phyloP scores from a whole-genome alignment of 1,139 yeast genomes.

The Entelexis sorbosivorans region DNA sequence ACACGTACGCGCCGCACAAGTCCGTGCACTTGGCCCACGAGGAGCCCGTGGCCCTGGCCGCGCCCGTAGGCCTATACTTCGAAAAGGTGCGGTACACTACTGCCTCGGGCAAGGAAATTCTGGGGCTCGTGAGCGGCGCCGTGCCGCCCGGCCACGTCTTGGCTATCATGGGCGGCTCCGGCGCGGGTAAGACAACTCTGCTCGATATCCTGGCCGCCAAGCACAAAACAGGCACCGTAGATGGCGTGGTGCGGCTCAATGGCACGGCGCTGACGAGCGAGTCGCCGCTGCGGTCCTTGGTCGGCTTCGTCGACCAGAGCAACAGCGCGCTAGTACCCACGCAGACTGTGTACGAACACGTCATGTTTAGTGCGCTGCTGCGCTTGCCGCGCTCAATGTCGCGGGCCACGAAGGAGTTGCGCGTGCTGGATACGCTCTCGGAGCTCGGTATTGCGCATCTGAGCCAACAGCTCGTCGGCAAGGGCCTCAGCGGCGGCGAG shows the following conservation, averaged over 20 bases:
- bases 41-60: constrained; percentile 23
- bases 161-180: constrained; percentile 98
- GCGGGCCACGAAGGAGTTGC: constrained; percentile 54
- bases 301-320: constrained; percentile 89
- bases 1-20: neutral
- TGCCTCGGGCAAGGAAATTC: constrained; percentile 40
- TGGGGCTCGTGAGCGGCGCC: constrained; percentile 56
- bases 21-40: constrained; percentile 14
- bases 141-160: constrained; percentile 80
- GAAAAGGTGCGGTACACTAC: constrained; percentile 58
- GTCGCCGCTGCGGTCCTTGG: constrained; percentile 39
- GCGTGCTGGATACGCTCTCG: constrained; percentile 74
- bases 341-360: constrained; percentile 89
- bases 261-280: constrained; percentile 36
- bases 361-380: constrained; percentile 77
- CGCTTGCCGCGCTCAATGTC: constrained; percentile 77
- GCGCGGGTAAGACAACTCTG: constrained; percentile 93
- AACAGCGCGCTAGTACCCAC: constrained; percentile 88
- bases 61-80: constrained; percentile 71
- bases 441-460: constrained; percentile 76
- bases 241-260: constrained; percentile 62
- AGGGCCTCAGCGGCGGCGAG: constrained; percentile 85
- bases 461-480: constrained; percentile 77
- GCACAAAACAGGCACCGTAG: constrained; percentile 58
- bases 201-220: constrained; percentile 84